Base-by-base conservation (phyloP, 352 stramenopile genomes). In the Pythium aristosporum region DNA sequence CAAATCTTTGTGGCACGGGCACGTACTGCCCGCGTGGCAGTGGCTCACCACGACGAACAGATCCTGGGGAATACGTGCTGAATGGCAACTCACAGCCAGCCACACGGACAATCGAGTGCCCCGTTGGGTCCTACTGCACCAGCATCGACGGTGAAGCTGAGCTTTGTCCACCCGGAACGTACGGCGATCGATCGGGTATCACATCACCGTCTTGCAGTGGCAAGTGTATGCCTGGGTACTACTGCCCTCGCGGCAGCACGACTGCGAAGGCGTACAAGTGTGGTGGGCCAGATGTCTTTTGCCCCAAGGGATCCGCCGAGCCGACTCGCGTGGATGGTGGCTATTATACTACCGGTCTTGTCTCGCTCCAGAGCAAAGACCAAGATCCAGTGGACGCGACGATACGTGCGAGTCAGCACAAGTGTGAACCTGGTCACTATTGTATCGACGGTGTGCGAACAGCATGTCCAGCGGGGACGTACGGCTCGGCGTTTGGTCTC, bases 141-240 rank as follows among this genome's bases (percentile, higher is more conserved):
- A 74, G 75, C 5, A 43, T 70, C 11, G 72, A 72, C 41, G 72
- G 67, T 20, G 50, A 60, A 23, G 77, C 53, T 13, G 42, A 58
- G 55, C 57, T 82, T 15, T 94, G 85, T 63, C 79, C 79, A 8
- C 61, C 66, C 18, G 86, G 86, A 20, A 90, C 75, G 0, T 97
- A 83, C 48, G 89, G 89, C 10, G 74, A 77, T 28, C 54, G 41
- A 9, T 61, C 49, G 0, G 71, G 75, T 0, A 72, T 96, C n/a
- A 30, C 51, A 3, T 74, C 50, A 5, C 56, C 76, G 11, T 47
- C 63, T 0, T 93, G 86, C 28, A 79, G 77, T 15, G 86, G 79
- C 0, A 36, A n/a, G 6, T 94, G 84, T 56, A 49, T 63, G 15
- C 54, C 62, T 16, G 86, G 86, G 3, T 89, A 80, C 54, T 93